Conservation (phyloP, 2,329 filamentous ascomycete species). For the Emydomyces testavorans region DNA sequence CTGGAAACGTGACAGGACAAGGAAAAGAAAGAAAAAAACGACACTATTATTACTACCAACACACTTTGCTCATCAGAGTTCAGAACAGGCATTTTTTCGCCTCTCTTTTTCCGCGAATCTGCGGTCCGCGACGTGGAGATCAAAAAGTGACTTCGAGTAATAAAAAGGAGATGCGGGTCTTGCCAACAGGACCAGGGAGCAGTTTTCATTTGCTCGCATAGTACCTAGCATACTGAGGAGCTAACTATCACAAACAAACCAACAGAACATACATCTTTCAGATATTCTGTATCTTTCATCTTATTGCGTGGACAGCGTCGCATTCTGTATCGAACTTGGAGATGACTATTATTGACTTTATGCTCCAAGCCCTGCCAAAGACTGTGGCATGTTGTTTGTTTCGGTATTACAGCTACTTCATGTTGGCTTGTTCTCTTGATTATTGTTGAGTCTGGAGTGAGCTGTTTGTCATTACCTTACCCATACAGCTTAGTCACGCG, state of each 20-base stretch:
- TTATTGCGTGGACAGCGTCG: neutral
- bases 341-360: too few species aligned
- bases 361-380: too few species aligned
- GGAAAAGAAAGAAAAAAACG: neutral
- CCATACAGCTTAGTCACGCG: neutral
- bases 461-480: too few species aligned
- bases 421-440: neutral
- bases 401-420: neutral
- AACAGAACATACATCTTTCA: neutral
- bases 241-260: neutral
- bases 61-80: neutral
- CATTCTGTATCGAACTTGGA: neutral
- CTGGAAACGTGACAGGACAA: conserved; percentile 13
- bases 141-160: neutral
- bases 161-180: neutral
- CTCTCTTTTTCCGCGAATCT: neutral
- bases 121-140: conserved; percentile 9
- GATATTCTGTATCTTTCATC: neutral
- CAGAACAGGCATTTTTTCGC: neutral
- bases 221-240: neutral
- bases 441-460: neutral
- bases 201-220: neutral
- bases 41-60: neutral
- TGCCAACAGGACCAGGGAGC: neutral
- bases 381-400: neutral